Evolutionary conservation across 139 green algal genomes (phyloP), one percentile per base, ranked within the genome.

Genomic region (Yamagishiella unicocca): DNA sequence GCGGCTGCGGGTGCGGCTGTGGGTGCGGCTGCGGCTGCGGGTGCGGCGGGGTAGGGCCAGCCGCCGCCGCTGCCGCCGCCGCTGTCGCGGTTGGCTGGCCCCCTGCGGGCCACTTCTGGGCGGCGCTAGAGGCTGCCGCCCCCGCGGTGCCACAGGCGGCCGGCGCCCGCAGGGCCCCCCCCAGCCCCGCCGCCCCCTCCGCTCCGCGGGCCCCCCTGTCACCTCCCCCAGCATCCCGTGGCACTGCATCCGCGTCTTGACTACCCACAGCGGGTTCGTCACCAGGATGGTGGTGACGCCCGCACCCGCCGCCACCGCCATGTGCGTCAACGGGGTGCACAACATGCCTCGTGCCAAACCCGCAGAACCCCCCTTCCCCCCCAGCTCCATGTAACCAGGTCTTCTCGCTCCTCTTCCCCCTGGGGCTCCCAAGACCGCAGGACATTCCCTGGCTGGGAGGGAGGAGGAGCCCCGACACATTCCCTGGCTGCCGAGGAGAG

Each of bases 231-330:
- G 29, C 93, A 97, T 93, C 73, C 95, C 82, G 85, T 97, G 95
- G 14, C 94, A 97, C 91, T 99, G 96, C 82, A 99, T 92, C 9
- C 97, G 91, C 33, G 97, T 99, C 87, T 99, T 99, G 35, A 98
- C 95, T 5, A 99, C 97, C 96, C 96, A 99, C 42, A 99, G 82
- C 9, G 97, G 97, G 90, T 99, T 99, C 62, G 97, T 99, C 31
- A 97, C 94, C 0, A 94, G 29, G 24, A 96, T 89, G 42, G 97
- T 99, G 0, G 96, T 96, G 1, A 95, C 90, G 37, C 97, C 97
- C 43, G 97, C 97, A 3, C 96, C 96, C 40, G 94, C 92, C 2
- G 96, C 96, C 46, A 96, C 95, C 27, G 89, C 89, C 92, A 98
- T 96, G 92, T 99, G 96, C 17, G 94, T 83, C 0, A 89, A 38